These are phyloP conservation scores for Jatropha podagrica DNA, from an alignment of 441 rosid genomes.

Conservation along the genomic window DNA sequence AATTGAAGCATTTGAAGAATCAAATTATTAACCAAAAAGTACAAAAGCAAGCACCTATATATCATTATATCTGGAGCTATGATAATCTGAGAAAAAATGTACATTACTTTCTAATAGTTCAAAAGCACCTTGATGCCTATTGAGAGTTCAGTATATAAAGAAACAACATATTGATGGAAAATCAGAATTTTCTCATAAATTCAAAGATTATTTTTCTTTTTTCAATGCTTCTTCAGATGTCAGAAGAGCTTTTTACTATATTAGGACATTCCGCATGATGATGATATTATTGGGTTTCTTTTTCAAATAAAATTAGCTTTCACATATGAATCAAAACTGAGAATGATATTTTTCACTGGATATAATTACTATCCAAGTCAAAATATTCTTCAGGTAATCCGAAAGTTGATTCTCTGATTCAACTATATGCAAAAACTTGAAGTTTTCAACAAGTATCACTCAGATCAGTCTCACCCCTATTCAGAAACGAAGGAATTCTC, in stretches of 20 bases:
- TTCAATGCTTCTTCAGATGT: neutral
- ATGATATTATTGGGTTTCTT: neutral
- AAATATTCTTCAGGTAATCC: neutral
- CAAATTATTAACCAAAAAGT: neutral
- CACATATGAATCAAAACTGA: neutral
- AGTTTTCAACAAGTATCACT: neutral
- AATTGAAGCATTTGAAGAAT: neutral
- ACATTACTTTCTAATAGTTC: neutral
- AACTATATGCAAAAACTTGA: neutral
- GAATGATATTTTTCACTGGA: neutral
- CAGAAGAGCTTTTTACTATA: neutral
- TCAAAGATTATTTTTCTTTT: neutral
- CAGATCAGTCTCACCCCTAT: neutral
- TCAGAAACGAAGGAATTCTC: neutral
- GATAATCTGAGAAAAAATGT: neutral
- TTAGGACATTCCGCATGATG: neutral
- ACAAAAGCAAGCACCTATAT: neutral
- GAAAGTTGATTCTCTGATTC: neutral
- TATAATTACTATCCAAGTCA: neutral
- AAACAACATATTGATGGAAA: neutral
- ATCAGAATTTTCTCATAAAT: neutral
- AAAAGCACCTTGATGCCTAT: neutral
- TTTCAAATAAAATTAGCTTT: constrained; percentile 1
- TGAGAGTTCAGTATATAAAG: neutral
- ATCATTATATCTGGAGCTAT: neutral